Evolutionary conservation across 2,329 filamentous ascomycete species (phyloP).

Genomic region (Pseudogymnoascus verrucosus): DNA sequence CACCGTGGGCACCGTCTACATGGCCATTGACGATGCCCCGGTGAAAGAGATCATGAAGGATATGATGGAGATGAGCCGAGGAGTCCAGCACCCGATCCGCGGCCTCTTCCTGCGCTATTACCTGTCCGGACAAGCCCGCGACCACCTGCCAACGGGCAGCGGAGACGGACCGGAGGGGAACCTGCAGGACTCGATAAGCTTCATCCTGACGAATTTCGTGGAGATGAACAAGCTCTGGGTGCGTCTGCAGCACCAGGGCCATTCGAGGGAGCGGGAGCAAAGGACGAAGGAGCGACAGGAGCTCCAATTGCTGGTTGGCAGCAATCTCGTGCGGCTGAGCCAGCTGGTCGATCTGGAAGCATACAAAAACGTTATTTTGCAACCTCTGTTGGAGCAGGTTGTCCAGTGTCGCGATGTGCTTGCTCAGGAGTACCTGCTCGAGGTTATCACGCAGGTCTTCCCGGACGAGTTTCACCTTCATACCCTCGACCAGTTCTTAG

Average conservation of each 20-base stretch:
- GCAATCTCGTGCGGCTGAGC: constrained; percentile 89
- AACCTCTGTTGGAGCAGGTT: constrained; percentile 87
- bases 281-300: constrained; percentile 92
- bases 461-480: constrained; percentile 97
- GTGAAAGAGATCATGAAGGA: constrained; percentile 99
- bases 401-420: constrained; percentile 96
- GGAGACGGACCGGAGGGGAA: constrained; percentile 92
- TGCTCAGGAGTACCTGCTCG: constrained; percentile 92
- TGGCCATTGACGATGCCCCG: constrained; percentile 94
- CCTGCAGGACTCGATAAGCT: constrained; percentile 94
- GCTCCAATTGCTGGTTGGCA: constrained; percentile 88
- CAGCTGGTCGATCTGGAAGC: constrained; percentile 91
- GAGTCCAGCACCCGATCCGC: constrained; percentile 92
- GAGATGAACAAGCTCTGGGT: constrained; percentile 99
- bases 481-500: constrained; percentile 90
- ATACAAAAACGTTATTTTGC: constrained; percentile 85
- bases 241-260: constrained; percentile 90
- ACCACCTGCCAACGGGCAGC: constrained; percentile 72
- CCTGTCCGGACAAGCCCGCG: constrained; percentile 86
- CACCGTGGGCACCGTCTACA: constrained; percentile 97
- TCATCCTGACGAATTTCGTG: constrained; percentile 96
- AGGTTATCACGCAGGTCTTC: constrained; percentile 98
- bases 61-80: constrained; percentile 99
- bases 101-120: constrained; percentile 95
- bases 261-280: constrained; percentile 88